Percentiles rank a stretch among this genome's conserved stretches.
phyloP scores from a whole-genome alignment of 129 eudicot genomes.

The Kitagawia praeruptora region DNA sequence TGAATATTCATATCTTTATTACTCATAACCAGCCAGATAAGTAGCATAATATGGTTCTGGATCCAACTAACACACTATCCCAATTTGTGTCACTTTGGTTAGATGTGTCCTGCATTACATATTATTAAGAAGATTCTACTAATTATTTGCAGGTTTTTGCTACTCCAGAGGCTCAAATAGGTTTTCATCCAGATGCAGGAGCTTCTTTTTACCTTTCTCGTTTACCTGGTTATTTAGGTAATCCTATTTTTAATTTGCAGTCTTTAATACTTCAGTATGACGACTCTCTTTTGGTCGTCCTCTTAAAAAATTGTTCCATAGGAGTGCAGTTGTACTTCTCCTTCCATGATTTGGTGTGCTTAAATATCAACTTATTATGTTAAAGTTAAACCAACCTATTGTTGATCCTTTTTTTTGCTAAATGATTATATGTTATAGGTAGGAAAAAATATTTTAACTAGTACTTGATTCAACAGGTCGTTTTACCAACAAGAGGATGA shows the following conservation, averaged over 20 bases:
- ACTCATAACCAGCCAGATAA: not conserved
- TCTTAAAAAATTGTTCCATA: no score
- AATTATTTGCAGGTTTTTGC: slow-evolving; percentile 58
- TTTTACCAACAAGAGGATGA: no score
- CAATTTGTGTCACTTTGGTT: not conserved
- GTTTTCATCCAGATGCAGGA: slow-evolving; percentile 97
- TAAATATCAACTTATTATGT: no score
- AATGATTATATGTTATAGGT: no score
- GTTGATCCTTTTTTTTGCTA: no score
- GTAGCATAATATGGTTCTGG: not conserved
- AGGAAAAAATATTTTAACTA: no score
- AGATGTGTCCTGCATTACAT: slow-evolving; percentile 1
- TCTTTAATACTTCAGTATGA: no score
- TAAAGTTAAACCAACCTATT: no score
- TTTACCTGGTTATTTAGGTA: slow-evolving; percentile 95
- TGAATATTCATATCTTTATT: not conserved
- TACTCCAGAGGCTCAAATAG: slow-evolving; percentile 71
- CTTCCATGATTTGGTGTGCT: no score
- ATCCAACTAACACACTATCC: not conserved
- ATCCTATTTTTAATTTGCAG: not conserved
- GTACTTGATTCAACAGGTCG: no score
- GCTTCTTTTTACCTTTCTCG: slow-evolving; percentile 94
- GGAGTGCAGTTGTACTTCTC: no score
- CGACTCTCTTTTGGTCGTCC: no score
- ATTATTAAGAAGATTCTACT: slow-evolving; percentile 1